Evolutionary conservation across 768 basidiomycete species (phyloP), one percentile per base, ranked within the genome.

Genomic region (Auriscalpium microsporum): DNA sequence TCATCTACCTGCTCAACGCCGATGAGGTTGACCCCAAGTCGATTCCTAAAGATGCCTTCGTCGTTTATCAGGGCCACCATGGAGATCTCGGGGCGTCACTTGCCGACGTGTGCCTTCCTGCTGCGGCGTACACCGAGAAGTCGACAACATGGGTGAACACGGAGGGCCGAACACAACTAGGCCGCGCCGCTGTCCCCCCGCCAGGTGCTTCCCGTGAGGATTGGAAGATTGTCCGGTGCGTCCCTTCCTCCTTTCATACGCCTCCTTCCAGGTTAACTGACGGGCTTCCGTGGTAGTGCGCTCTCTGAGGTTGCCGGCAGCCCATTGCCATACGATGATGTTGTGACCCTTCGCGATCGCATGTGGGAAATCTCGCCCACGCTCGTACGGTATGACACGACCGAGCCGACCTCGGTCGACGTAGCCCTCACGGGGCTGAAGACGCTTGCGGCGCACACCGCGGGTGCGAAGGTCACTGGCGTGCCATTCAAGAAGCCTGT

Each of bases 41-140:
- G 3, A 94, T 99, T 56, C 94, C 96, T 34, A 75, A 80, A 55
- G 82, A 92, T 63, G 93, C 95, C 3, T 98, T 98, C 65, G 94
- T 98, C 47, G 95, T 99, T 13, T 99, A 99, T 70, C 96, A 98
- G 66, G 96, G 96, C 37, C 94, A 97, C 69, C 96, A 99, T 67
- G 96, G 96, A 63, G 96, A 99, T 69, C 76, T 91, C 53, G 95
- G 96, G 37, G 96, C 96, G 3, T 90, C 93, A 64, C 83, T 94
- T 21, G 96, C 96, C n/a, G 96, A 99, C 66, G 93, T 98, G 56
- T 91, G 90, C 68, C 74, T 98, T 16, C 96, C 96, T 14, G 91
- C 80, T 8, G 81, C 87, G 14, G 96, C 96, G 3, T 97, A 96
- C 73, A 98, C 95, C 2, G 96, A 98, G 74, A 88, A 88, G 68